These are phyloP conservation scores for Anthostomella pinea DNA, from an alignment of 2,329 filamentous ascomycete genomes.

Conservation along the genomic window DNA sequence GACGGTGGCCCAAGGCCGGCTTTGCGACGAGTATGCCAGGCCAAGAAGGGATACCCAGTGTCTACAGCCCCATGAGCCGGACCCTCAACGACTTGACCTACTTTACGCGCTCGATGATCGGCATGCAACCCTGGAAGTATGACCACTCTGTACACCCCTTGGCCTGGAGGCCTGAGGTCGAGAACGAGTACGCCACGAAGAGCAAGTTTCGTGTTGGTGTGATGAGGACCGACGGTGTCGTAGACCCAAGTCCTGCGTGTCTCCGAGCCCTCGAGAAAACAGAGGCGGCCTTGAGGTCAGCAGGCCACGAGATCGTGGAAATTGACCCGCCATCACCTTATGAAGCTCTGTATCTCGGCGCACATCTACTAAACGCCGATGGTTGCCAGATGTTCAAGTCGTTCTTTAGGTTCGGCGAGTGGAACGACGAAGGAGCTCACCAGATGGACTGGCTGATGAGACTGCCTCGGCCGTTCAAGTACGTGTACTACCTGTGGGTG, in stretches of 20 bases:
- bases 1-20: constrained; percentile 84
- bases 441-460: constrained; percentile 73
- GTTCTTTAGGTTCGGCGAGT: constrained; percentile 74
- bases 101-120: constrained; percentile 74
- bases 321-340: constrained; percentile 66
- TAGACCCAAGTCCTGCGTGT: constrained; percentile 84
- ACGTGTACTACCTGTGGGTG: constrained; percentile 87
- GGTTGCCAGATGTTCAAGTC: constrained; percentile 77
- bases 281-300: constrained; percentile 62
- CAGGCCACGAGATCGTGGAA: constrained; percentile 73
- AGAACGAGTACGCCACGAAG: constrained; percentile 58
- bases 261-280: constrained; percentile 70
- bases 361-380: constrained; percentile 79
- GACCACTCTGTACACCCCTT: constrained; percentile 84
- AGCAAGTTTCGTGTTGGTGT: constrained; percentile 70
- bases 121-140: constrained; percentile 85
- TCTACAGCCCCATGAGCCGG: constrained; percentile 89
- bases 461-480: constrained; percentile 72
- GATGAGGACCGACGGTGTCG: constrained; percentile 75
- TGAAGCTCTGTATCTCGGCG: constrained; percentile 72
- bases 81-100: constrained; percentile 80
- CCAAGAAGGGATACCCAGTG: constrained; percentile 83
- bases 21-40: constrained; percentile 87
- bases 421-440: constrained; percentile 72
- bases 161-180: constrained; percentile 66